Evolutionary conservation across 192 early-diverging fungal species (phyloP).

Genomic region (Coemansia brasiliensis): DNA sequence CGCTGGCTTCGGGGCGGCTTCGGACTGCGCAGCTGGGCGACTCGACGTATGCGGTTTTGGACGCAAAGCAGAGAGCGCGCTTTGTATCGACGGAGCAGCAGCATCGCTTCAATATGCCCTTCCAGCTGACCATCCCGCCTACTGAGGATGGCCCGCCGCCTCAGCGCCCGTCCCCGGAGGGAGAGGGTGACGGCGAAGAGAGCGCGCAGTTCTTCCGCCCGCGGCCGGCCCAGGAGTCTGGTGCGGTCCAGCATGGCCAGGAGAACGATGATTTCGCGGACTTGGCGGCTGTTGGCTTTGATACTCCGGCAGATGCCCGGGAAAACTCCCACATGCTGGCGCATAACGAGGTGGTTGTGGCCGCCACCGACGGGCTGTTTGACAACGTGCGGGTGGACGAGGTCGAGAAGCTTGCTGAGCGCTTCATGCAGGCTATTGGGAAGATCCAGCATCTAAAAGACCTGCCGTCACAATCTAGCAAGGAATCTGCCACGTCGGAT

Average conservation of each 20-base stretch:
- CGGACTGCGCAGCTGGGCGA: slow-evolving; percentile 51
- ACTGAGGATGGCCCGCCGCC: slow-evolving; percentile 6
- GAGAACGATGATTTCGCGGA: slow-evolving; percentile 36
- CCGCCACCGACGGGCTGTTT: slow-evolving; percentile 52
- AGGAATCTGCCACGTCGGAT: slow-evolving; percentile 13
- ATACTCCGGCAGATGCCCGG: slow-evolving; percentile 39
- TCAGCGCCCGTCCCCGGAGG: no score
- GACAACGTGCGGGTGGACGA: slow-evolving; percentile 52
- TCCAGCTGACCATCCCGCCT: slow-evolving; percentile 50
- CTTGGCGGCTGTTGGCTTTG: slow-evolving; percentile 30
- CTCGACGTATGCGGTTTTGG: slow-evolving; percentile 41
- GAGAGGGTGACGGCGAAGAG: slow-evolving; percentile 14
- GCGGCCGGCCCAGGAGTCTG: slow-evolving; percentile 3
- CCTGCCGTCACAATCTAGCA: background rate
- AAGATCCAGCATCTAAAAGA: slow-evolving; percentile 15
- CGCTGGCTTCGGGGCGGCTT: slow-evolving; percentile 26
- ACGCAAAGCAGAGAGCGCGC: slow-evolving; percentile 19
- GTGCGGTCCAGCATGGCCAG: no score
- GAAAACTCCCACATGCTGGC: slow-evolving; percentile 20
- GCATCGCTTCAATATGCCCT: slow-evolving; percentile 55
- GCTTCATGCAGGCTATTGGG: slow-evolving; percentile 41
- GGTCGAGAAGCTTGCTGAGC: slow-evolving; percentile 44
- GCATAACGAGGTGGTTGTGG: slow-evolving; percentile 46
- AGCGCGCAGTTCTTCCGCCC: slow-evolving; percentile 47
- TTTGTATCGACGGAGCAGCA: slow-evolving; percentile 50